These are phyloP conservation scores for Suillus bovinus DNA, from an alignment of 768 basidiomycete species.

Conservation along the genomic window DNA sequence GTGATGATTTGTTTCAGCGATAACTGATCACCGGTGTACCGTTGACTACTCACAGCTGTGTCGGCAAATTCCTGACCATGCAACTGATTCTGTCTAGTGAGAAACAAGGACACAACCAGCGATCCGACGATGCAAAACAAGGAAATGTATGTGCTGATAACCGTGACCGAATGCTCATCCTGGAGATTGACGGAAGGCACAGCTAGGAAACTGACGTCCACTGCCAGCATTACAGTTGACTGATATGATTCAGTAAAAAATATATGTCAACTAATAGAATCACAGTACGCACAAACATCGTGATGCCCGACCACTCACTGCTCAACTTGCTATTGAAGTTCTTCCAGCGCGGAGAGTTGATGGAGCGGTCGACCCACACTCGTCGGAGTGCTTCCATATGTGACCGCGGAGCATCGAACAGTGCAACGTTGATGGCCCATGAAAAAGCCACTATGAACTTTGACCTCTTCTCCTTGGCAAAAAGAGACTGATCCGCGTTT, in stretches of 20 bases:
- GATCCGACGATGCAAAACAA: slow-evolving; percentile 35
- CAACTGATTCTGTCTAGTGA: slow-evolving; percentile 37
- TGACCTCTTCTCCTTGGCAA: slow-evolving; percentile 9
- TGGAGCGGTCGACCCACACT: slow-evolving; percentile 45
- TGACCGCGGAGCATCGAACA: slow-evolving; percentile 47
- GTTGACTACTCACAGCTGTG: slow-evolving; percentile 29
- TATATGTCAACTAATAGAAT: neutral
- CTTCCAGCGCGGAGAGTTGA: slow-evolving; percentile 40
- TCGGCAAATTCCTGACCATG: slow-evolving; percentile 22
- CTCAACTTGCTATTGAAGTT: slow-evolving; percentile 42
- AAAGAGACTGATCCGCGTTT: slow-evolving; percentile 43
- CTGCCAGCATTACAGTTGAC: slow-evolving; percentile 52
- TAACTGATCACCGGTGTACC: neutral
- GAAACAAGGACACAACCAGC: slow-evolving; percentile 35
- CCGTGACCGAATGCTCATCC: slow-evolving; percentile 5
- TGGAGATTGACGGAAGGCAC: slow-evolving; percentile 41
- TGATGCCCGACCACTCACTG: slow-evolving; percentile 49
- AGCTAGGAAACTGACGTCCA: slow-evolving; percentile 53
- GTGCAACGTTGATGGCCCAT: neutral
- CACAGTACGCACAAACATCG: slow-evolving; percentile 42
- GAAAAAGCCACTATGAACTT: slow-evolving; percentile 10
- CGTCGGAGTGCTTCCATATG: slow-evolving; percentile 41
- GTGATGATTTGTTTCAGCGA: neutral
- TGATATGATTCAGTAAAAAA: slow-evolving; percentile 18
- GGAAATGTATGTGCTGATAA: slow-evolving; percentile 35